These are phyloP conservation scores for Cytospora paraplurivora DNA, from an alignment of 2,329 filamentous ascomycete genomes.

Conservation along the genomic window DNA sequence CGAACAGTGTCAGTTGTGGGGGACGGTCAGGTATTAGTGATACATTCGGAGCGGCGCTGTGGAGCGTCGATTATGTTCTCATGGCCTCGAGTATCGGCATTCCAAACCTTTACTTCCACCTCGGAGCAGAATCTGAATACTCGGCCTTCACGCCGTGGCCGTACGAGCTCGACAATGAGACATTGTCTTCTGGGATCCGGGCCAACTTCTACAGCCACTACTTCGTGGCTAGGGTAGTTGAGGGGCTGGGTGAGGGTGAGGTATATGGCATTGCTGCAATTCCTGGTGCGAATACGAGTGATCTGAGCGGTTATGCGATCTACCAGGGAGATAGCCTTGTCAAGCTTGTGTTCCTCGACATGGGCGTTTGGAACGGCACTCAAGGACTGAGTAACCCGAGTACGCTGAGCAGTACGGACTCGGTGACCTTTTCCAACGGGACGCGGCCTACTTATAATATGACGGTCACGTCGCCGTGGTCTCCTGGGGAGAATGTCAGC, in stretches of 20 bases:
- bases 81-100: constrained; percentile 40
- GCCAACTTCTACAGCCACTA: constrained; percentile 41
- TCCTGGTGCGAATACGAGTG: constrained; percentile 39
- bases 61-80: constrained; percentile 50
- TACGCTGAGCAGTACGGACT: constrained; percentile 36
- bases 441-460: constrained; percentile 34
- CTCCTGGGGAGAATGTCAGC: constrained; percentile 30
- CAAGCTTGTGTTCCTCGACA: constrained; percentile 41
- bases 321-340: constrained; percentile 32
- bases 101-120: constrained; percentile 47
- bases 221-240: constrained; percentile 38
- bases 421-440: constrained; percentile 36
- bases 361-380: constrained; percentile 43
- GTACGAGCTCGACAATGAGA: constrained; percentile 38
- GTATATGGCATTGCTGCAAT: constrained; percentile 35
- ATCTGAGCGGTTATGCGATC: constrained; percentile 39
- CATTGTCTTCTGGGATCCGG: constrained; percentile 36
- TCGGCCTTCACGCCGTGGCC: constrained; percentile 28
- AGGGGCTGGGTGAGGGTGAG: constrained; percentile 20
- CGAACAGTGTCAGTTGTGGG: constrained; percentile 46
- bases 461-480: constrained; percentile 37
- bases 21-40: constrained; percentile 46
- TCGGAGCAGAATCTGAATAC: constrained; percentile 27
- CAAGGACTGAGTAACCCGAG: constrained; percentile 39
- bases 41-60: constrained; percentile 52